A percentile compares a stretch with the other conserved stretches of the same genome.
phyloP scores from a whole-genome alignment of 306 rosid species.

The Quercus engelmannii region DNA sequence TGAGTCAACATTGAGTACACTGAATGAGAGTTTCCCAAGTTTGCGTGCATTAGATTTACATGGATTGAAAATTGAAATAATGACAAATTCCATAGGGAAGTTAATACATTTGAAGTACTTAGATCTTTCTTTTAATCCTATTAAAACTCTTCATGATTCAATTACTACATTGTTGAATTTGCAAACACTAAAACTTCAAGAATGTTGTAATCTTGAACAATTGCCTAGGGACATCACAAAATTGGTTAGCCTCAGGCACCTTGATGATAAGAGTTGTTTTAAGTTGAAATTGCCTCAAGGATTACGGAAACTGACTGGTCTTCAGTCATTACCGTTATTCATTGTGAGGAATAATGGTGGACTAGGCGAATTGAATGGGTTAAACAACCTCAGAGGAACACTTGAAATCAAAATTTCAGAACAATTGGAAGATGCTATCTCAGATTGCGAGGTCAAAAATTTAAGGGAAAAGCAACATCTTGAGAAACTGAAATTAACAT shows the following conservation, averaged over 20 bases:
- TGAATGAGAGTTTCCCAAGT: background rate
- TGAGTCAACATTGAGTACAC: no score
- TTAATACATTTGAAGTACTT: constrained; percentile 32
- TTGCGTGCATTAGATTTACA: constrained; percentile 24
- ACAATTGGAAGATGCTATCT: background rate
- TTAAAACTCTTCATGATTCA: constrained; percentile 5
- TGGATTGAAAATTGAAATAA: background rate
- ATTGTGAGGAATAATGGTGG: background rate
- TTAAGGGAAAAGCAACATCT: constrained; percentile 12
- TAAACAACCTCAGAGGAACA: constrained; percentile 29
- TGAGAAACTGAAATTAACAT: constrained; percentile 13
- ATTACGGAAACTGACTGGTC: constrained; percentile 1
- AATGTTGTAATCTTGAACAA: background rate
- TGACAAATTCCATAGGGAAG: constrained; percentile 7
- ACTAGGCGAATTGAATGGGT: constrained; percentile 10
- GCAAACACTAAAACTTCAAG: constrained; percentile 21
- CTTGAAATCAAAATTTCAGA: background rate
- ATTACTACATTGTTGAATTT: constrained; percentile 18
- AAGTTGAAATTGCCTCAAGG: constrained; percentile 16
- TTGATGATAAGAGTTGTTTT: constrained; percentile 15
- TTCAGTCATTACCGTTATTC: constrained; percentile 23
- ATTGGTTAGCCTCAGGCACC: constrained; percentile 19
- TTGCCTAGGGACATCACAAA: constrained; percentile 24
- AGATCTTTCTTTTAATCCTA: constrained; percentile 11
- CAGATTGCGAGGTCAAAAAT: constrained; percentile 5